phyloP scores from a whole-genome alignment of 2,329 filamentous ascomycete genomes.

The Penicillium digitatum region DNA sequence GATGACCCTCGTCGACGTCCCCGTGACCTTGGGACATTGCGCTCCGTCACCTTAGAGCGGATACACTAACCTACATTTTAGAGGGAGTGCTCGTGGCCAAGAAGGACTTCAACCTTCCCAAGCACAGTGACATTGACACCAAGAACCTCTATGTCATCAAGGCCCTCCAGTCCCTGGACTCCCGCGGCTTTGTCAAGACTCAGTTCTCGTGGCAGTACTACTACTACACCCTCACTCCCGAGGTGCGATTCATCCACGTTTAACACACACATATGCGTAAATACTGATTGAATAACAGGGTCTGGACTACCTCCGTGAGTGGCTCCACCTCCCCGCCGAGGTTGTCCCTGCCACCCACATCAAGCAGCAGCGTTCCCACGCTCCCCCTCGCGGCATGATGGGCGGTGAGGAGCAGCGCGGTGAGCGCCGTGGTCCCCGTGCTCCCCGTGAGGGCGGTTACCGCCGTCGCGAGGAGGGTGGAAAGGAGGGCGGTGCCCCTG shows the following conservation, averaged over 20 bases:
- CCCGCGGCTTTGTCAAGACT: slow-evolving; percentile 98
- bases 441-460: slow-evolving; percentile 80
- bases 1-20: slow-evolving; percentile 13
- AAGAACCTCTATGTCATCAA: slow-evolving; percentile 99
- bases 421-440: slow-evolving; percentile 73
- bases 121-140: slow-evolving; percentile 97
- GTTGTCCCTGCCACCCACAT: slow-evolving; percentile 99
- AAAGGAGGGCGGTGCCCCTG: slow-evolving; percentile 89
- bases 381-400: slow-evolving; percentile 97
- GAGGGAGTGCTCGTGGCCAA: slow-evolving; percentile 89
- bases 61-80: slow-evolving; percentile 32
- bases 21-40: slow-evolving; percentile 9
- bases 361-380: slow-evolving; percentile 99
- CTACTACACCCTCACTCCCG: slow-evolving; percentile 99
- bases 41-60: background rate
- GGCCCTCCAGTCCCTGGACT: slow-evolving; percentile 96
- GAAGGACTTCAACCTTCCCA: slow-evolving; percentile 98
- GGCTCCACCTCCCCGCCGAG: slow-evolving; percentile 99
- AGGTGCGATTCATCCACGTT: slow-evolving; percentile 43
- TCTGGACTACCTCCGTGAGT: slow-evolving; percentile 99
- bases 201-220: slow-evolving; percentile 99
- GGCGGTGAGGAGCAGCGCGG: slow-evolving; percentile 69
- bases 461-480: slow-evolving; percentile 76
- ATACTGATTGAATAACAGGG: slow-evolving; percentile 48
- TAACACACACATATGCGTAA: background rate